Conservation (phyloP, 1,139 yeast genomes). For the Zygosaccharomyces sapae region DNA sequence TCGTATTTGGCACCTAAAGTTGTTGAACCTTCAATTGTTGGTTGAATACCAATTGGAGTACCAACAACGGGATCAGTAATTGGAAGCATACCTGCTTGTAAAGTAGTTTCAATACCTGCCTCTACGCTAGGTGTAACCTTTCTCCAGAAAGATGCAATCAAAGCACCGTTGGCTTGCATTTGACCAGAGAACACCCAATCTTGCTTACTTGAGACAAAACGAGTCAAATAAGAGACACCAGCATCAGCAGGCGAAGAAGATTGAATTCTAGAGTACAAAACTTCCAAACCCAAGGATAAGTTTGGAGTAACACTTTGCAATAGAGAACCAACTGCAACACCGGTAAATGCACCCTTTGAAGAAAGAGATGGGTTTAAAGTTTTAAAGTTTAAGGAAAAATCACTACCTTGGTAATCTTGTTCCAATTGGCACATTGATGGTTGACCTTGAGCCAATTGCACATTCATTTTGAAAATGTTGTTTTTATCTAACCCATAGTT, state of each 20-base stretch:
- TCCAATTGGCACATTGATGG: slow-evolving; percentile 94
- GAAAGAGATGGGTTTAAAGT: slow-evolving; percentile 82
- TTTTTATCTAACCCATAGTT: slow-evolving; percentile 88
- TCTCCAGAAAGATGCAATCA: slow-evolving; percentile 91
- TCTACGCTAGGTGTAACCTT: slow-evolving; percentile 87
- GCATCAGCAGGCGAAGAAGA: slow-evolving; percentile 83
- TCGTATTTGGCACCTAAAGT: slow-evolving; percentile 97
- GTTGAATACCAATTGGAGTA: slow-evolving; percentile 74
- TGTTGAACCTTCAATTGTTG: slow-evolving; percentile 85
- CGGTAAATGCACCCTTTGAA: slow-evolving; percentile 68
- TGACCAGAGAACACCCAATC: slow-evolving; percentile 92
- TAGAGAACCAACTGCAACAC: slow-evolving; percentile 87
- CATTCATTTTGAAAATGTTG: slow-evolving; percentile 76
- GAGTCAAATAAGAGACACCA: slow-evolving; percentile 84
- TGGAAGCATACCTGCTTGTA: slow-evolving; percentile 75
- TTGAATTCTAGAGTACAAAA: slow-evolving; percentile 80
- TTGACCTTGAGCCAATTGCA: slow-evolving; percentile 85
- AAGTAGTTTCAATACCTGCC: slow-evolving; percentile 92
- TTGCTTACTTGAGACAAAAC: slow-evolving; percentile 71
- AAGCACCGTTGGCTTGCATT: slow-evolving; percentile 87
- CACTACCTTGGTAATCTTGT: slow-evolving; percentile 90
- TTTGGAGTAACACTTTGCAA: slow-evolving; percentile 84
- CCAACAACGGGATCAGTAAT: slow-evolving; percentile 78
- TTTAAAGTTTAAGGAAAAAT: slow-evolving; percentile 84
- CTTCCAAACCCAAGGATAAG: slow-evolving; percentile 86